Conservation (phyloP, 1,284 basidiomycete genomes). For the Ustilago vetiveriae region DNA sequence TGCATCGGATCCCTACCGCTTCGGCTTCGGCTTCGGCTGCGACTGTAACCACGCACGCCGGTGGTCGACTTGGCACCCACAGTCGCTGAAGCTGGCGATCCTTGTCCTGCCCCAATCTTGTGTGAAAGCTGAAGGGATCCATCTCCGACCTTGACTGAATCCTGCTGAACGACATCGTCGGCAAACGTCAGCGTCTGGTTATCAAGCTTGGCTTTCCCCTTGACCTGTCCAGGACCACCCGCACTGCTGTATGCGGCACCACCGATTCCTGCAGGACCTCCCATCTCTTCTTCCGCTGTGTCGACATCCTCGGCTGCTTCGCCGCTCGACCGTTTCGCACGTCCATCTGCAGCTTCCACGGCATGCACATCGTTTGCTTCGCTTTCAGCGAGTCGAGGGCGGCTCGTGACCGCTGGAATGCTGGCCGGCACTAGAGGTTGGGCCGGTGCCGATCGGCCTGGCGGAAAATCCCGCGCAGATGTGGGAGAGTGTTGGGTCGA, state of each 20-base stretch:
- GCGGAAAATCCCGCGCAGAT: constrained; percentile 37
- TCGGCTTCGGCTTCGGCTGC: constrained; percentile 31
- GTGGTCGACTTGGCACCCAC: constrained; percentile 1
- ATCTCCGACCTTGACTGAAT: constrained; percentile 3
- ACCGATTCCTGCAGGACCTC: constrained; percentile 2
- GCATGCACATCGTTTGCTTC: not conserved
- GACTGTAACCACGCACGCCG: constrained; percentile 9
- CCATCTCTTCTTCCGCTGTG: constrained; percentile 35
- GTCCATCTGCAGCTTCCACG: constrained; percentile 1
- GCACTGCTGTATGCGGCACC: not conserved
- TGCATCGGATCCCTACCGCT: constrained; percentile 14
- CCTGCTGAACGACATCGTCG: constrained; percentile 1
- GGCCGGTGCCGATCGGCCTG: constrained; percentile 55
- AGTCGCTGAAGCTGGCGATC: constrained; percentile 1
- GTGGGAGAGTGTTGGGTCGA: constrained; percentile 4
- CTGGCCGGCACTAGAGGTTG: constrained; percentile 36
- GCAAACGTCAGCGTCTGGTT: constrained; percentile 1
- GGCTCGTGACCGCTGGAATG: constrained; percentile 10
- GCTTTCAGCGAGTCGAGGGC: constrained; percentile 4
- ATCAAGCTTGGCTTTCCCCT: constrained; percentile 37
- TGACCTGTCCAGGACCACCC: not conserved
- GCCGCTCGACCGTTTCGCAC: constrained; percentile 31
- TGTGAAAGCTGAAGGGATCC: constrained; percentile 9
- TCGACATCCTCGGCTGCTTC: constrained; percentile 44
- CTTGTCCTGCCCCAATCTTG: constrained; percentile 4